Evolutionary conservation across 805 yeast genomes (phyloP).

Genomic region (Crinitomyces ghanaensis): DNA sequence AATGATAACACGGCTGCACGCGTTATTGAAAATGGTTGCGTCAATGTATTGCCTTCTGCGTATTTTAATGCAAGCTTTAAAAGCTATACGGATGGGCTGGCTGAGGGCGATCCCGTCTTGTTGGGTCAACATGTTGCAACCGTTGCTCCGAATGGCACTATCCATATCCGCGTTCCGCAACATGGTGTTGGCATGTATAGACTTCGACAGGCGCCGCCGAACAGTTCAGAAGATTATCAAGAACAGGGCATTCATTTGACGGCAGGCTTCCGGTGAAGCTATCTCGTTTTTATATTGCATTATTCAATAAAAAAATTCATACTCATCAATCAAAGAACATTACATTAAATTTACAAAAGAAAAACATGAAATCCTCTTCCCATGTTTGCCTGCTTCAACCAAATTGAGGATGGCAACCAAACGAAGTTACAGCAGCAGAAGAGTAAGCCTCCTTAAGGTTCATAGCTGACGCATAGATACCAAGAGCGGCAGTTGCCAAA

Average conservation of each 20-base stretch:
- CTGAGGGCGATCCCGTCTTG: slow-evolving; percentile 8
- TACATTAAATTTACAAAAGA: too few relatives aligned
- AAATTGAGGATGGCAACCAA: slow-evolving; percentile 12
- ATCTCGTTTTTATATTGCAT: too few relatives aligned
- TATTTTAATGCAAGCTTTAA: slow-evolving; percentile 9
- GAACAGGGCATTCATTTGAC: too few relatives aligned
- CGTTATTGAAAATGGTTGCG: slow-evolving; percentile 4
- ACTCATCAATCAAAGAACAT: too few relatives aligned
- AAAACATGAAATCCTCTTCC: too few relatives aligned
- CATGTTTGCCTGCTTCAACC: too few relatives aligned
- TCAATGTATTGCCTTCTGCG: neutral
- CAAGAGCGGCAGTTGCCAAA: slow-evolving; percentile 23
- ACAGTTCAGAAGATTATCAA: too few relatives aligned
- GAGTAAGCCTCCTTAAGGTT: slow-evolving; percentile 12
- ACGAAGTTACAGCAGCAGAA: slow-evolving; percentile 11
- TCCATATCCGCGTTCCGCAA: slow-evolving; percentile 7
- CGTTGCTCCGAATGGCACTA: slow-evolving; percentile 7
- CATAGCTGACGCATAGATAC: slow-evolving; percentile 20
- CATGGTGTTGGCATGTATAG: slow-evolving; percentile 13
- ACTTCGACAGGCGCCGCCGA: slow-evolving; percentile 4
- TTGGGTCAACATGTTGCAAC: slow-evolving; percentile 11
- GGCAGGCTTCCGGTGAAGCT: too few relatives aligned
- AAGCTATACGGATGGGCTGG: slow-evolving; percentile 12
- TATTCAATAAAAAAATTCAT: too few relatives aligned
- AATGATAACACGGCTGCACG: slow-evolving; percentile 4